These are phyloP conservation scores for Aschersonia sp. DNA, from an alignment of 2,329 filamentous ascomycete genomes.

Conservation along the genomic window DNA sequence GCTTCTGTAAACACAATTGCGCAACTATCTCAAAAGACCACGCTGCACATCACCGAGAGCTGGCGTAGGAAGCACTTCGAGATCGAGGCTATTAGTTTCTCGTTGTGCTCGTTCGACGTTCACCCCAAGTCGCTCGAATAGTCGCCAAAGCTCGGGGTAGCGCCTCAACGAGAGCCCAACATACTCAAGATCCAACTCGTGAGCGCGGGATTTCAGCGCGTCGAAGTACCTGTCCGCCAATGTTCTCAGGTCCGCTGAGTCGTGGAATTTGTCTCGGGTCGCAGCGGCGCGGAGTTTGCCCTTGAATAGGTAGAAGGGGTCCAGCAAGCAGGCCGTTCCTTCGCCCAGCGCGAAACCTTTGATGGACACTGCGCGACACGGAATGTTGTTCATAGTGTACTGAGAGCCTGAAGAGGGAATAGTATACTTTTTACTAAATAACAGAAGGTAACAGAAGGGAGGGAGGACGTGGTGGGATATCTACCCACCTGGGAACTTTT, in stretches of 20 bases:
- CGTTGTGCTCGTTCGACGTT: background rate
- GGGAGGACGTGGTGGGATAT: no score
- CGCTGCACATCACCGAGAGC: constrained; percentile 2
- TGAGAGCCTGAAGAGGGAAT: background rate
- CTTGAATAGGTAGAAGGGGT: constrained; percentile 2
- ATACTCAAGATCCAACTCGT: background rate
- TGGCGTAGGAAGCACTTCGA: background rate
- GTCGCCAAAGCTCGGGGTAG: constrained; percentile 1
- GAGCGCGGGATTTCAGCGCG: background rate
- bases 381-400: background rate
- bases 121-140: constrained; percentile 1
- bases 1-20: no score
- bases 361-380: background rate
- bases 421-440: no score
- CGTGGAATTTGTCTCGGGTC: no score
- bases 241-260: constrained; percentile 1
- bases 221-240: background rate
- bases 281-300: constrained; percentile 1
- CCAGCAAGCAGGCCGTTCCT: background rate
- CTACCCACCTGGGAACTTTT: background rate
- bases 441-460: no score
- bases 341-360: background rate
- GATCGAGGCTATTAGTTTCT: background rate
- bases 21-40: constrained; percentile 1
- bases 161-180: background rate